Conservation (phyloP, 2,329 filamentous ascomycete genomes). For the Scopulariopsis brevicaulis region DNA sequence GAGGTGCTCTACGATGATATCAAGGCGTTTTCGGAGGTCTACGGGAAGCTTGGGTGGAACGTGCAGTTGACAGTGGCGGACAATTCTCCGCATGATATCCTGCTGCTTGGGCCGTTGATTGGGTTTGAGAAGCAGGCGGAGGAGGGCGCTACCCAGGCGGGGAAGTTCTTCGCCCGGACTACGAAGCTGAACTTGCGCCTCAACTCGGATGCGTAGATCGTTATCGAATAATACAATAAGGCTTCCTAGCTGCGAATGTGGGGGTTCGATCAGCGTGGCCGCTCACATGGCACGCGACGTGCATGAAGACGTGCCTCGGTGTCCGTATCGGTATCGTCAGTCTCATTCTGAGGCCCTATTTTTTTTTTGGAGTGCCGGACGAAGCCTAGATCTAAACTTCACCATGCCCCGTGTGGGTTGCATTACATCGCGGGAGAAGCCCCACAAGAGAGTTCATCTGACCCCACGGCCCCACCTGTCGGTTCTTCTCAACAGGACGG, state of each 20-base stretch:
- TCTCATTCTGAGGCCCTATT: not conserved
- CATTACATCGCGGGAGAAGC: not conserved
- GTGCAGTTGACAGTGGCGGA: slow-evolving; percentile 8
- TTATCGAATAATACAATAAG: not conserved
- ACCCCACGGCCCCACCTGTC: not conserved
- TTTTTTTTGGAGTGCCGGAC: not conserved
- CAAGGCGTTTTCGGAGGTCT: slow-evolving; percentile 8
- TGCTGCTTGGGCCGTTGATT: slow-evolving; percentile 11
- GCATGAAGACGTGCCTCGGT: not conserved
- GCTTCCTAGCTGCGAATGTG: not conserved
- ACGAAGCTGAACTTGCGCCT: not conserved
- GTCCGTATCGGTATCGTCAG: not conserved
- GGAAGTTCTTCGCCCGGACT: slow-evolving; percentile 1
- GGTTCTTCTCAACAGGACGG: not conserved
- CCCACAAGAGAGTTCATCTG: not conserved
- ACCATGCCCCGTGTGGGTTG: not conserved
- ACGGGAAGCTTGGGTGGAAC: slow-evolving; percentile 8
- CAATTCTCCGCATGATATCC: slow-evolving; percentile 12
- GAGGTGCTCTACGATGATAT: slow-evolving; percentile 13
- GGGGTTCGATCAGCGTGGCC: not conserved
- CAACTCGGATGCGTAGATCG: not conserved
- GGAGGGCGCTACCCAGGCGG: slow-evolving; percentile 7
- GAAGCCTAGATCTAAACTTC: not conserved
- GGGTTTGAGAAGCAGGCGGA: slow-evolving; percentile 10
- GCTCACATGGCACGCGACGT: not conserved